Evolutionary conservation across 2,329 filamentous ascomycete species (phyloP).

Genomic region (Escovopsis sp.): DNA sequence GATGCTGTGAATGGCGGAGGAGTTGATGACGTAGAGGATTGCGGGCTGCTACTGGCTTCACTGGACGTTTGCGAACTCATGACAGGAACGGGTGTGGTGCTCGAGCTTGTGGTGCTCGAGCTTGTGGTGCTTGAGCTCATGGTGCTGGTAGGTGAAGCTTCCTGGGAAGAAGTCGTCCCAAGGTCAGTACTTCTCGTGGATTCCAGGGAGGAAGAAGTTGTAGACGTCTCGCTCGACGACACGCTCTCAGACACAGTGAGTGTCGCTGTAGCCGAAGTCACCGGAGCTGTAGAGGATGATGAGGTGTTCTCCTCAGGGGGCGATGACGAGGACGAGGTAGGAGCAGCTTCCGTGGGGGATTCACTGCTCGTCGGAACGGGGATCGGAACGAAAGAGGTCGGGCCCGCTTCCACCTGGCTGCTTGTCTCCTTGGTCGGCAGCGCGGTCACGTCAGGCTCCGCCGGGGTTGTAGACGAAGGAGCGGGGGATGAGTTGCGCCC

Average conservation of each 20-base stretch:
- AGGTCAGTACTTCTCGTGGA: too few relatives aligned
- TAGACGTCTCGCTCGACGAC: too few relatives aligned
- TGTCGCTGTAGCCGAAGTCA: background rate
- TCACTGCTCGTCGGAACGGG: background rate
- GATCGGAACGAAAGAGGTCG: background rate
- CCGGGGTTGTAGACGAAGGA: slow-evolving; percentile 4
- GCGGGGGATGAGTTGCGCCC: slow-evolving; percentile 11
- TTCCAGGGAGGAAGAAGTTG: too few relatives aligned
- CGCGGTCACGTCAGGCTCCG: slow-evolving; percentile 13
- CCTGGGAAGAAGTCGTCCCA: too few relatives aligned
- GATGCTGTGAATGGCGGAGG: too few relatives aligned
- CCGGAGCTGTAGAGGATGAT: background rate
- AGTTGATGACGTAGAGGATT: too few relatives aligned
- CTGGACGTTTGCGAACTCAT: too few relatives aligned
- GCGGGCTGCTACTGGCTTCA: too few relatives aligned
- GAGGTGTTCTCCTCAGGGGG: background rate
- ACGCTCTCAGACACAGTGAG: background rate
- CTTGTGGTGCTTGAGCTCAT: too few relatives aligned
- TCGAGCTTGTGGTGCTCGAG: too few relatives aligned
- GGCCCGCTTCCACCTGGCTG: slow-evolving; percentile 12
- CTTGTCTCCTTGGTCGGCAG: slow-evolving; percentile 12
- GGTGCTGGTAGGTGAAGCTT: too few relatives aligned
- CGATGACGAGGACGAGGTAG: background rate
- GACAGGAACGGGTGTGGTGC: too few relatives aligned
- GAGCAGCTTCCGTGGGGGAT: background rate